Evolutionary conservation across 2,329 filamentous ascomycete genomes (phyloP), one percentile per base, ranked within the genome.

Genomic region (Aspergillus tanneri): DNA sequence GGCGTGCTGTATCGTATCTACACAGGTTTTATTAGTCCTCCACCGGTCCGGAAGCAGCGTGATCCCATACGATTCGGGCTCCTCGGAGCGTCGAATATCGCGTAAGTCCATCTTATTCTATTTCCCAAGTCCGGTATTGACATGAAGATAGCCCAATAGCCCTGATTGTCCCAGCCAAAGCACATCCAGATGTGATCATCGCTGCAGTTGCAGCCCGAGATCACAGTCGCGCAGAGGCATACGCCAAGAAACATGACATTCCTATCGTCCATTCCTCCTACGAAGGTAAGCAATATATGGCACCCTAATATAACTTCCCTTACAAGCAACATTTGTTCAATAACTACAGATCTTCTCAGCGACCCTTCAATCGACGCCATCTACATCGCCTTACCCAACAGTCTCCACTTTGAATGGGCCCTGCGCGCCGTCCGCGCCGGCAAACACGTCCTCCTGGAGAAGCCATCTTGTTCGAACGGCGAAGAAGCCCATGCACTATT

Each of bases 371-470:
- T 61, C 9, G 55, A 60, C 24, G 53, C 47, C 18, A 40, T 82
- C 40, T 81, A 79, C 59, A 77, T 81, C 47, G 70, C 77, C 5
- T 66, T 81, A 1, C 62, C 64, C n/a, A 70, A 72, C 43, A 54
- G 52, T 3, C 52, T 60, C 10, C 70, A 73, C 37, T 68, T 61
- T 24, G 72, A 78, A 56, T 81, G 76, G 75, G 69, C 77, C 7
- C 54, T 76, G 12, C 72, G 73, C 43, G 71, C 77, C 3, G 63
- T 82, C 18, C 56, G 64, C 18, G 72, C 72, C 3, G 75, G 76
- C 3, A 82, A 81, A 53, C 78, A 82, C 54, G 78, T 83, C 16
- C 70, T 82, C 0, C 62, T 81, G 2, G 79, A 82, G 58, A 81
- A 81, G 58, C 78, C 79, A 0, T 69, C 72, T 0, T 70, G 68